Percentiles rank a stretch among this genome's conserved stretches.
Conservation (phyloP, 129 eudicot species). For the Artemisia tridentata region DNA sequence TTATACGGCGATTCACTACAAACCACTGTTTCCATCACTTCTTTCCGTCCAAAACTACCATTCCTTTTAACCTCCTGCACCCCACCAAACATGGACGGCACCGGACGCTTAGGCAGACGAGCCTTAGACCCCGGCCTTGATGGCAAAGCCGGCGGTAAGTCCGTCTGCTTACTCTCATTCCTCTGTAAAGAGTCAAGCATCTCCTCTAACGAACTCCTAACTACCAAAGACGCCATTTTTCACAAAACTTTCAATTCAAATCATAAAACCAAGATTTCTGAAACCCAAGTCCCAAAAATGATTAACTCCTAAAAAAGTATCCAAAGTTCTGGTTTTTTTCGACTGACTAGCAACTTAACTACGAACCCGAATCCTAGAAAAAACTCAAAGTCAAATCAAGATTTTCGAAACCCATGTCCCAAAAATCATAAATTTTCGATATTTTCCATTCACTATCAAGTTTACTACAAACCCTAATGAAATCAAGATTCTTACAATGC, state of each 20-base stretch:
- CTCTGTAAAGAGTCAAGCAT: constrained; percentile 72
- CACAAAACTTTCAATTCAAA: too few species aligned
- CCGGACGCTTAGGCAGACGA: constrained; percentile 60
- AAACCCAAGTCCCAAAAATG: neutral
- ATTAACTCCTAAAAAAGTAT: too few species aligned
- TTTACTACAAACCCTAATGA: neutral
- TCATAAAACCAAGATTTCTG: neutral
- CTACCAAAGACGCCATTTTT: constrained; percentile 13
- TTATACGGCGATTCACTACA: constrained; percentile 58
- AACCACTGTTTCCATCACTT: constrained; percentile 21
- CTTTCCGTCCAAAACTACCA: constrained; percentile 58
- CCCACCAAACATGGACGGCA: constrained; percentile 41
- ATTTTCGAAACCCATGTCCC: too few species aligned
- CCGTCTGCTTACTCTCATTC: constrained; percentile 54
- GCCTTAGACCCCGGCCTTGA: constrained; percentile 65
- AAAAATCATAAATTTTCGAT: too few species aligned
- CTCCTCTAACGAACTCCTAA: constrained; percentile 91
- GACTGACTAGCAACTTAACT: too few species aligned
- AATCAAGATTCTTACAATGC: constrained; percentile 39
- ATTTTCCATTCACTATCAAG: too few species aligned
- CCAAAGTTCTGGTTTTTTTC: too few species aligned
- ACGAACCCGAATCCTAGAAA: too few species aligned
- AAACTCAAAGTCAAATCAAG: too few species aligned
- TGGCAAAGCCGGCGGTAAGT: constrained; percentile 84
- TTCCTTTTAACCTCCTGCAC: constrained; percentile 14